Conservation (phyloP, 2,329 filamentous ascomycete genomes). For the Arthrobotrys musiformis region DNA sequence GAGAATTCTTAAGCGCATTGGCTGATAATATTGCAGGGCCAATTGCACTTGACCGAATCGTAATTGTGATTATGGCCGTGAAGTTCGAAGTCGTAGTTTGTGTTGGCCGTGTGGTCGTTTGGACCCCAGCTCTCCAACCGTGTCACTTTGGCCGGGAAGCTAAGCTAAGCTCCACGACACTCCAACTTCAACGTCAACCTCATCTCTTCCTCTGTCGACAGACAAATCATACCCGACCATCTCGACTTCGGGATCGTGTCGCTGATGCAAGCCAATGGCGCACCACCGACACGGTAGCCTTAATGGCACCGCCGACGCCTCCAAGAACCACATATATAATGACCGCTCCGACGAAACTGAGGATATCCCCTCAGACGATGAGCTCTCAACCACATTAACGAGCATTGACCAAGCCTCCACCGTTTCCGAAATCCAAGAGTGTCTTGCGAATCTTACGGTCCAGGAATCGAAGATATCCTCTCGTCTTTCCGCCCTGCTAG, state of each 20-base stretch:
- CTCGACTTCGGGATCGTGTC: constrained; percentile 7
- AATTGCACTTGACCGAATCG: too few relatives aligned
- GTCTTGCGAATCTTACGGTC: constrained; percentile 77
- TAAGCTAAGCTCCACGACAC: constrained; percentile 40
- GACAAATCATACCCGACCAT: too few relatives aligned
- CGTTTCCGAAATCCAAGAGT: constrained; percentile 80
- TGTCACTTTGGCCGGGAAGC: constrained; percentile 7
- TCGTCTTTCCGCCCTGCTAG: constrained; percentile 79
- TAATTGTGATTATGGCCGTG: too few relatives aligned
- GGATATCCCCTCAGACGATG: constrained; percentile 13
- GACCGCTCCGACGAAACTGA: constrained; percentile 10
- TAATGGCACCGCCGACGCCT: constrained; percentile 39
- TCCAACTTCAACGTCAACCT: not conserved
- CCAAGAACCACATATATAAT: constrained; percentile 17
- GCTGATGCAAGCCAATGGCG: constrained; percentile 49
- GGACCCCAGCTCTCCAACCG: constrained; percentile 10
- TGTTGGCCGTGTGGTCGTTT: constrained; percentile 42
- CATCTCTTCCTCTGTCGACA: not conserved
- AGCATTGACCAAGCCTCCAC: constrained; percentile 64
- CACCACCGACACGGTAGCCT: constrained; percentile 39
- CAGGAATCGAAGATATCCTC: constrained; percentile 79
- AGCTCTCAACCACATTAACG: constrained; percentile 31
- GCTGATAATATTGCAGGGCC: too few relatives aligned
- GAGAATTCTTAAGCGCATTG: not conserved
- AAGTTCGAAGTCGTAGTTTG: not conserved